A percentile compares a stretch with the other conserved stretches of the same genome.
phyloP scores from a whole-genome alignment of 352 stramenopile genomes.

The Pythium rishiriense region DNA sequence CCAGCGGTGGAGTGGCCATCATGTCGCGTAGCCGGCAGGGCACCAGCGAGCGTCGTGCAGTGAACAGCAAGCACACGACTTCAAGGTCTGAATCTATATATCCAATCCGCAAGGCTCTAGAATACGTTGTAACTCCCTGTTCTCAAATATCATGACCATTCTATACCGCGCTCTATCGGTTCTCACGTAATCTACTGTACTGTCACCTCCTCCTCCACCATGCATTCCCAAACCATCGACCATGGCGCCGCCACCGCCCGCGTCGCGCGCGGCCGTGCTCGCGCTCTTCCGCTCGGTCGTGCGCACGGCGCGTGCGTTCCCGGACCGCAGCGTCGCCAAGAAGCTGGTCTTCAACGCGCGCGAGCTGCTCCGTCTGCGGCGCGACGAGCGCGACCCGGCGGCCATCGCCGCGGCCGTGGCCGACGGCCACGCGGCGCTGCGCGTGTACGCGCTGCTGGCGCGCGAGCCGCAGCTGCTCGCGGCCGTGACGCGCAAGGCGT shows the following conservation, averaged over 20 bases:
- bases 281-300: conserved; percentile 59
- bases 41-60: too few relatives aligned
- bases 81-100: neutral
- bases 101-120: neutral
- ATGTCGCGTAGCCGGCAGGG: too few relatives aligned
- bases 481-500: conserved; percentile 60
- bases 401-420: conserved; percentile 43
- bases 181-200: too few relatives aligned
- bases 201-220: too few relatives aligned
- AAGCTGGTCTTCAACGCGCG: conserved; percentile 80
- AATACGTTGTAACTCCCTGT: too few relatives aligned
- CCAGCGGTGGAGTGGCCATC: too few relatives aligned
- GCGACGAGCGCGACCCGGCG: conserved; percentile 40
- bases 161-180: too few relatives aligned
- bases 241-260: neutral
- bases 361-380: conserved; percentile 65
- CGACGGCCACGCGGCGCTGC: conserved; percentile 58
- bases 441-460: conserved; percentile 60
- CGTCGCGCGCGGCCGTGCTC: conserved; percentile 41
- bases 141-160: too few relatives aligned
- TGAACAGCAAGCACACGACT: neutral
- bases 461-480: conserved; percentile 42
- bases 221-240: too few relatives aligned
- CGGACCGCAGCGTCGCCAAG: conserved; percentile 55
- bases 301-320: conserved; percentile 51